Conservation (phyloP, 371 early-diverging fungal species). For the Syncephalastrum monosporum region DNA sequence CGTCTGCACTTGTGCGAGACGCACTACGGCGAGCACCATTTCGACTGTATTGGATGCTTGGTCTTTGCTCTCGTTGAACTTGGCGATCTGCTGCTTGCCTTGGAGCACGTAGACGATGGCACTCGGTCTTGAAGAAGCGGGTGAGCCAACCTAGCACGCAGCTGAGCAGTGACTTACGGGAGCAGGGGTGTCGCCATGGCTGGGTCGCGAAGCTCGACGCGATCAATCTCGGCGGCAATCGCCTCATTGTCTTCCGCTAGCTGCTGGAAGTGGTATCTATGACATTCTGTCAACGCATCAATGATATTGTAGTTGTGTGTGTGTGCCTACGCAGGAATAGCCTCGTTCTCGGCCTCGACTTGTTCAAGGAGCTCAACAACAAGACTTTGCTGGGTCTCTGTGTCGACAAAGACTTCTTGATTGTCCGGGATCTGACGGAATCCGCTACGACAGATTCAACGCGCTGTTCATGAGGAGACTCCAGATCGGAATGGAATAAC, state of each 20-base stretch:
- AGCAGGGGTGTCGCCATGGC: conserved; percentile 42
- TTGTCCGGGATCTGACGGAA: conserved; percentile 86
- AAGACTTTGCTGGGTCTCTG: conserved; percentile 72
- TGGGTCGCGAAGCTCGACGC: conserved; percentile 23
- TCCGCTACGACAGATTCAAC: conserved; percentile 41
- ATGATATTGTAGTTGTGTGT: background rate
- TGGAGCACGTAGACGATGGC: conserved; percentile 33
- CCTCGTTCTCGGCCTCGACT: conserved; percentile 52
- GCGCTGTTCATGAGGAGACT: background rate
- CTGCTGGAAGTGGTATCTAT: conserved; percentile 76
- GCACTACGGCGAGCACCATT: conserved; percentile 67
- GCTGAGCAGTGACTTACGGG: conserved; percentile 44
- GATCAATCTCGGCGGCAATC: conserved; percentile 19
- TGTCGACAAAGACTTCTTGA: conserved; percentile 87
- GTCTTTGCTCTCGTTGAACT: conserved; percentile 61
- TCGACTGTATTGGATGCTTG: conserved; percentile 61
- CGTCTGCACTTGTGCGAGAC: conserved; percentile 61
- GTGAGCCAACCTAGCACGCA: background rate
- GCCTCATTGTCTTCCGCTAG: conserved; percentile 82
- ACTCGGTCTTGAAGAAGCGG: conserved; percentile 5
- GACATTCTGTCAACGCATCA: background rate
- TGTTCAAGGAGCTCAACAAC: conserved; percentile 82
- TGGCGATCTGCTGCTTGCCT: conserved; percentile 69
- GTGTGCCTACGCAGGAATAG: conserved; percentile 53
- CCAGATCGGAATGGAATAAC: background rate